Evolutionary conservation across 208 protist species (phyloP), one percentile per base, ranked within the genome.

Genomic region (Leishmania arabica): DNA sequence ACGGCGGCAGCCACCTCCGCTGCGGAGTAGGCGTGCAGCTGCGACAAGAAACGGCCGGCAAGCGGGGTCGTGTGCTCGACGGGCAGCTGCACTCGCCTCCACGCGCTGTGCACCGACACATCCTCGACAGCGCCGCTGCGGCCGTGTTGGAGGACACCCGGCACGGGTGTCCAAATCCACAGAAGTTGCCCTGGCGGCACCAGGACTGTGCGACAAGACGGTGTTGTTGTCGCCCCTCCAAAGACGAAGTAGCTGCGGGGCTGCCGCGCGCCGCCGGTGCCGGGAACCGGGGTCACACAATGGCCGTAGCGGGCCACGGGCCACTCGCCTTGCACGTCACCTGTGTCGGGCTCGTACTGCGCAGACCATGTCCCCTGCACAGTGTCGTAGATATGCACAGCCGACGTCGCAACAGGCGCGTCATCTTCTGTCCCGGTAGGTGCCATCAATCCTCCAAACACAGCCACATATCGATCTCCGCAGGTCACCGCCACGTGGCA

Each of bases 261-360:
- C 80, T 74, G 56, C 79, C 69, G 60, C 17, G 45, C 78, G 37
- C 82, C 71, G 66, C 86, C 86, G 34, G 84, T 87, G 72, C 87
- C 80, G 9, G 89, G 88, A 42, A 93, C 82, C 31, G 51, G 79
- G 31, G 86, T 75, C 24, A 88, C 81, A 42, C 84, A 76, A 65
- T 95, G 91, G 6, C 86, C 91, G 72, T 91, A 95, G 6, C 91
- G 89, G 21, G 91, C 86, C 65, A 76, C 60, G 17, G 91, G 91
- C 91, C 91, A 95, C 73, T 42, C 74, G 37, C 42, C 70, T 31
- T 56, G 76, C 58, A 17, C 21, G n/a, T 75, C 9, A 27, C 40
- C 78, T 0, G 54, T 49, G 37, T 78, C 24, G 27, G 37, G 21
- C 4, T 34, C 60, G 6, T 13, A 66, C 34, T 73, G n/a, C 24